Conservation (phyloP, 2,329 filamentous ascomycete genomes). For the Penicillium concentricum region DNA sequence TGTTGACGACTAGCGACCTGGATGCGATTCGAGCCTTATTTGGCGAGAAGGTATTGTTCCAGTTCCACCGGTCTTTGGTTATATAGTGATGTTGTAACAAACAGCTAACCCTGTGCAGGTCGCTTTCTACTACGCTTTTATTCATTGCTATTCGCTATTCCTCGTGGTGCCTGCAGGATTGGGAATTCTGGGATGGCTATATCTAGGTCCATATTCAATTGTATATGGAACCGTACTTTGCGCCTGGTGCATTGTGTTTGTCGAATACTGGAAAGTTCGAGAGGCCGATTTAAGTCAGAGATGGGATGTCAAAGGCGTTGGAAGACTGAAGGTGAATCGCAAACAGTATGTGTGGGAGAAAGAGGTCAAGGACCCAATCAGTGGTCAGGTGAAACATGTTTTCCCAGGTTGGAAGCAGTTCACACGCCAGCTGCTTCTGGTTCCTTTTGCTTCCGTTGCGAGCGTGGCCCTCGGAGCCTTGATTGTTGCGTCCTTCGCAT, state of each 20-base stretch:
- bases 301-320: conserved; percentile 86
- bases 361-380: conserved; percentile 74
- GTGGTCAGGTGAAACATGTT: conserved; percentile 72
- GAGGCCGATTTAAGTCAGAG: conserved; percentile 81
- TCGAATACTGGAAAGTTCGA: conserved; percentile 95
- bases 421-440: conserved; percentile 72
- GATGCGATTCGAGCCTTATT: conserved; percentile 73
- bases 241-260: conserved; percentile 85
- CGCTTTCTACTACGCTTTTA: conserved; percentile 93
- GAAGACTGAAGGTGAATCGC: conserved; percentile 73
- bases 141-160: conserved; percentile 86
- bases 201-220: conserved; percentile 81
- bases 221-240: conserved; percentile 75
- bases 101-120: conserved; percentile 50
- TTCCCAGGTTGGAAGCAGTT: conserved; percentile 77
- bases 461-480: conserved; percentile 71
- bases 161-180: conserved; percentile 77
- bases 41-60: conserved; percentile 60
- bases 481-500: conserved; percentile 82
- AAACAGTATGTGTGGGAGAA: conserved; percentile 77
- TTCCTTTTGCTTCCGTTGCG: conserved; percentile 80
- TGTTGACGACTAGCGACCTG: conserved; percentile 65
- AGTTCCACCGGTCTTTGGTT: neutral
- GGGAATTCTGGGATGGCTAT: conserved; percentile 72
- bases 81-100: too few species aligned